Evolutionary conservation across 192 early-diverging fungal genomes (phyloP).

Genomic region (Coemansia sp.): DNA sequence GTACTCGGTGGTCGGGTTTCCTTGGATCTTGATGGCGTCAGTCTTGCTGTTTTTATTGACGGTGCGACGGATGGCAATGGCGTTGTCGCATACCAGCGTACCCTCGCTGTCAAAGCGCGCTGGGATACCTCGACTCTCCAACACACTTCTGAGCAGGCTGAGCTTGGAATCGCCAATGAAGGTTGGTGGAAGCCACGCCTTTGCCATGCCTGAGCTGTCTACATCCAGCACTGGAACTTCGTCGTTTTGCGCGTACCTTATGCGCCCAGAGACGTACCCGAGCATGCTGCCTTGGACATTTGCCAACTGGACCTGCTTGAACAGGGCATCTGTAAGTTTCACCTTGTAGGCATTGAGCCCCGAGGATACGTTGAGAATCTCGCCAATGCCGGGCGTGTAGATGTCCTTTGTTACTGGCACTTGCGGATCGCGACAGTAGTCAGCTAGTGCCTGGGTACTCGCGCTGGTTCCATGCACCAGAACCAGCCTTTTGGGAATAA

Average conservation of each 20-base stretch:
- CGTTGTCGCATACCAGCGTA: slow-evolving; percentile 81
- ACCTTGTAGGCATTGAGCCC: slow-evolving; percentile 87
- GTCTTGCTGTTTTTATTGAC: slow-evolving; percentile 17
- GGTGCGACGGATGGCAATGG: slow-evolving; percentile 61
- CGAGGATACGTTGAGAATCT: slow-evolving; percentile 87
- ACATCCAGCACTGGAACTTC: slow-evolving; percentile 75
- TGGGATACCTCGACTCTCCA: slow-evolving; percentile 72
- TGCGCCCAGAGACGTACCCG: slow-evolving; percentile 69
- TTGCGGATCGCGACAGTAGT: slow-evolving; percentile 63
- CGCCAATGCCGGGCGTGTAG: slow-evolving; percentile 78
- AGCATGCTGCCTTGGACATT: slow-evolving; percentile 58
- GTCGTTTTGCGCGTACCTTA: slow-evolving; percentile 65
- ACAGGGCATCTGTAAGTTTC: slow-evolving; percentile 86
- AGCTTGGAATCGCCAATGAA: slow-evolving; percentile 86
- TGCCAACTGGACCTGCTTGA: slow-evolving; percentile 65
- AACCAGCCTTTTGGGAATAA: slow-evolving; percentile 58
- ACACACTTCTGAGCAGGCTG: slow-evolving; percentile 74
- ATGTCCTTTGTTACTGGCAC: slow-evolving; percentile 80
- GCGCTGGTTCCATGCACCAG: slow-evolving; percentile 83
- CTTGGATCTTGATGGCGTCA: slow-evolving; percentile 44
- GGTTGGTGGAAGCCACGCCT: slow-evolving; percentile 63
- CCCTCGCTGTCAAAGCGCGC: slow-evolving; percentile 86
- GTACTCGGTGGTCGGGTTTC: slow-evolving; percentile 53
- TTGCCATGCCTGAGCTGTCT: slow-evolving; percentile 39
- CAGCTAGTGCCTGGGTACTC: slow-evolving; percentile 67